These are phyloP conservation scores for Mariannaea elegans DNA, from an alignment of 2,329 filamentous ascomycete species.

Conservation along the genomic window DNA sequence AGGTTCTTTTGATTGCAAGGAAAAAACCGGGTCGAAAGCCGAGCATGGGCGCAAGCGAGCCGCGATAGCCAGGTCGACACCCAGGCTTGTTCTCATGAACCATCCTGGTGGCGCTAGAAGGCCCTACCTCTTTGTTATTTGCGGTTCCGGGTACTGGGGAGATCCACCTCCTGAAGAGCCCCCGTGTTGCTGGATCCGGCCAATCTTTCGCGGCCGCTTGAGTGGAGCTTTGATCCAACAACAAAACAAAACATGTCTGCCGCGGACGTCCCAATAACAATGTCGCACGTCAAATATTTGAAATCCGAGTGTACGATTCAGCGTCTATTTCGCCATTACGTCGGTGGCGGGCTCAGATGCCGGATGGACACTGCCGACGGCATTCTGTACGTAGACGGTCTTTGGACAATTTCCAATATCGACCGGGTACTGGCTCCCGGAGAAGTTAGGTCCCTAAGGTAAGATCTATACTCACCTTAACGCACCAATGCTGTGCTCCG, in stretches of 20 bases:
- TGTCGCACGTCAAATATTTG: conserved; percentile 26
- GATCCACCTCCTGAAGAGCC: conserved; percentile 34
- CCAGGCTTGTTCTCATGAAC: conserved; percentile 33
- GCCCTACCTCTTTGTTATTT: conserved; percentile 20
- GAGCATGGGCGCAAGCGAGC: conserved; percentile 36
- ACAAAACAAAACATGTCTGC: conserved; percentile 17
- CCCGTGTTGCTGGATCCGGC: conserved; percentile 36
- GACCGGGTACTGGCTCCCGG: conserved; percentile 13
- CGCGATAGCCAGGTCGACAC: conserved; percentile 38
- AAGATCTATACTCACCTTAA: not conserved
- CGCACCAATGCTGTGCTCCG: conserved; percentile 1
- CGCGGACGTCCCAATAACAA: conserved; percentile 26
- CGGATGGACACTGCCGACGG: conserved; percentile 38
- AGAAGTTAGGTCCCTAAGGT: conserved; percentile 12
- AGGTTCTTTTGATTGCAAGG: conserved; percentile 21
- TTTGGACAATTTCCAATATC: conserved; percentile 21
- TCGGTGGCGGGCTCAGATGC: conserved; percentile 39
- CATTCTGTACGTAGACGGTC: conserved; percentile 24
- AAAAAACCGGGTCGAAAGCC: conserved; percentile 28
- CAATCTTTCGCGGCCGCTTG: conserved; percentile 20
- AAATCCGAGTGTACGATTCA: conserved; percentile 34
- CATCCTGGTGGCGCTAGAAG: conserved; percentile 32
- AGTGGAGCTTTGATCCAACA: conserved; percentile 21
- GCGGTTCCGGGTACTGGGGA: conserved; percentile 29
- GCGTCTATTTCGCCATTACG: conserved; percentile 31